Evolutionary conservation across 1,284 basidiomycete species (phyloP).

Genomic region (Naganishia albida): DNA sequence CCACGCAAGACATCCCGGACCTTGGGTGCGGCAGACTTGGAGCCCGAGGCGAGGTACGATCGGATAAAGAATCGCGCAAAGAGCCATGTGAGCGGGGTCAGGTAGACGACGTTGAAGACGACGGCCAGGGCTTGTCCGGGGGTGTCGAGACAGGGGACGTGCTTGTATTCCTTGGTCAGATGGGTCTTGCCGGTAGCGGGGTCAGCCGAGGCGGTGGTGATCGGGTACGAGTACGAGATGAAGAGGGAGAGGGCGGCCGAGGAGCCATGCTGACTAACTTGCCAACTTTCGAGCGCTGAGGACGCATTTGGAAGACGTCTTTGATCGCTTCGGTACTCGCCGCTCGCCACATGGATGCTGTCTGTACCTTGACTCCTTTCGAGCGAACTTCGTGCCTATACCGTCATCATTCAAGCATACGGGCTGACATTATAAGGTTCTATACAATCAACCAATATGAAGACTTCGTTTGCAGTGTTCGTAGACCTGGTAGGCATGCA

Average conservation of each 20-base stretch:
- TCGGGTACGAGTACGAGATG: slow-evolving; percentile 33
- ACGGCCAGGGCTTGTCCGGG: slow-evolving; percentile 33
- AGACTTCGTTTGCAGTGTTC: slow-evolving; percentile 35
- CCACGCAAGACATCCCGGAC: slow-evolving; percentile 18
- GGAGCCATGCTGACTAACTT: no score
- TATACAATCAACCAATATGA: slow-evolving; percentile 24
- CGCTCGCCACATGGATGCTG: no score
- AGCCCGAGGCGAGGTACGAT: slow-evolving; percentile 25
- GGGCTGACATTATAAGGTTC: background rate
- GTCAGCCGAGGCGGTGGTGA: slow-evolving; percentile 1
- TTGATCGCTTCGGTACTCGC: no score
- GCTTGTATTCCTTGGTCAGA: slow-evolving; percentile 9
- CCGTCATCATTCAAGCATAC: background rate
- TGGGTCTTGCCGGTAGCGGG: slow-evolving; percentile 8
- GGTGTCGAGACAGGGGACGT: slow-evolving; percentile 30
- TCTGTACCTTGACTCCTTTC: no score
- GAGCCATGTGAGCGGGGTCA: slow-evolving; percentile 33
- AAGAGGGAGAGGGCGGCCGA: slow-evolving; percentile 32
- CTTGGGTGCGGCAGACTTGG: slow-evolving; percentile 12
- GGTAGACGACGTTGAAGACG: slow-evolving; percentile 33
- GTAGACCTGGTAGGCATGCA: slow-evolving; percentile 30
- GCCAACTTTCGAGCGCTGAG: no score
- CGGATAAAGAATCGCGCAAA: slow-evolving; percentile 34
- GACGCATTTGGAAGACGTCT: no score
- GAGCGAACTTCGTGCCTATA: no score